A percentile compares a stretch with the other conserved stretches of the same genome.
Evolutionary conservation across 192 early-diverging fungal genomes (phyloP).

Genomic region (Gonapodya sp.): DNA sequence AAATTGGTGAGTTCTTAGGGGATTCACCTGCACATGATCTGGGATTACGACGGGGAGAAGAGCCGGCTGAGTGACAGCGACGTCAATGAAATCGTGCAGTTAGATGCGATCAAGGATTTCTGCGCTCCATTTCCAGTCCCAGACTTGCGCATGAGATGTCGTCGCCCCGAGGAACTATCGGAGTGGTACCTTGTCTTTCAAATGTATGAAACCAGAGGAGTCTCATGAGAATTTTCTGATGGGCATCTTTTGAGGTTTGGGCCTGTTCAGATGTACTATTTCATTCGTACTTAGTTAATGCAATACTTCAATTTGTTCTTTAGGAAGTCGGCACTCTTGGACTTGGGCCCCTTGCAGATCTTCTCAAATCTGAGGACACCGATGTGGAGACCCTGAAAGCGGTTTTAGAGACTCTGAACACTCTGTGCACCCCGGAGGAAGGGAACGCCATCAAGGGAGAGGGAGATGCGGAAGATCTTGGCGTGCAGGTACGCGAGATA

Average conservation of each 20-base stretch:
- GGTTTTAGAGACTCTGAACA: constrained; percentile 78
- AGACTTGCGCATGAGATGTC: too few relatives aligned
- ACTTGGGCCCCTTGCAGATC: constrained; percentile 59
- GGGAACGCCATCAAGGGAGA: background rate
- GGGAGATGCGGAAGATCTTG: background rate
- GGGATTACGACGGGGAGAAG: too few relatives aligned
- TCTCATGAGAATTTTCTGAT: background rate
- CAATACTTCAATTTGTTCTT: background rate
- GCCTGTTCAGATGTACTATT: background rate
- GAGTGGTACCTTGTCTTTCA: too few relatives aligned
- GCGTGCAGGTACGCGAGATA: background rate
- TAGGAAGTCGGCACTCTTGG: constrained; percentile 80
- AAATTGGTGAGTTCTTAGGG: constrained; percentile 44
- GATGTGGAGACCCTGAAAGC: constrained; percentile 83
- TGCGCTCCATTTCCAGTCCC: too few relatives aligned
- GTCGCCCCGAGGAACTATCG: too few relatives aligned
- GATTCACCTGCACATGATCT: too few relatives aligned
- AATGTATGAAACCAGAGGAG: background rate
- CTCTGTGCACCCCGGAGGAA: constrained; percentile 47
- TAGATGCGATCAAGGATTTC: too few relatives aligned
- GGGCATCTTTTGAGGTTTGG: constrained; percentile 13
- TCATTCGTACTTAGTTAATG: background rate
- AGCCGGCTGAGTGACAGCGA: too few relatives aligned
- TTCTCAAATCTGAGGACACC: constrained; percentile 66
- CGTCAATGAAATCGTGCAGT: too few relatives aligned